Base-by-base conservation (phyloP, 257 asterid genomes). In the Agastache rugosa region DNA sequence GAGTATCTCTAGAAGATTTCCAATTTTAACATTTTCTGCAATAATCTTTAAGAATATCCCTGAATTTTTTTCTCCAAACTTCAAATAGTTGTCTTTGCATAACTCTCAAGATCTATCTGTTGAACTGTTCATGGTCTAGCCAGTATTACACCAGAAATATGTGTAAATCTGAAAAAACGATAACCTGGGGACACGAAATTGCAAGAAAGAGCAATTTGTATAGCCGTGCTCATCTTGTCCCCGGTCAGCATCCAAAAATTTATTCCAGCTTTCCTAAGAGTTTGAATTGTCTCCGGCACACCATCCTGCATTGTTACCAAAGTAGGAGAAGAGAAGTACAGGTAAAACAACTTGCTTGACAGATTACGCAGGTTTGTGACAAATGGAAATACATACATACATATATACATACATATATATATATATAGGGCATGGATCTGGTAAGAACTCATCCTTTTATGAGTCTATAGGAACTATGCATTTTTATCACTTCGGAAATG, bases 221-320 rank as follows among this genome's bases (percentile, higher is more conserved):
- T 89, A 17, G 98, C 99, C 16, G 99, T 94, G 84, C 66, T 87
- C 83, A 90, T 96, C 86, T 94, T 94, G 87, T 94, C 99, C 70
- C 99, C 99, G 69, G 99, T 94, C 82, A 94, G 85, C 99, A 94
- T 94, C 99, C 99, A 94, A 83, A 94, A 92, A 85, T 92, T 86
- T 80, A 94, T 89, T 76, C 99, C 99, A 72, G 97, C 97, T 85
- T 88, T 92, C 80, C 99, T 81, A 44, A 94, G 93, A 48, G 96
- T 87, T 77, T 84, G 89, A 42, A 94, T 94, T 56, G 99, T 89
- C 88, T 94, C 99, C 9, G 99, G 99, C 41, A 94, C 99, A 58
- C 96, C 98, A 80, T 94, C 97, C 99, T 94, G 87, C 66, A 85
- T 70, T 73, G 69, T 59, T 51, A 25, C 27, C 48, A 70, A 78